These are phyloP conservation scores for Pseudocercospora macadamiae DNA, from an alignment of 2,329 filamentous ascomycete species.

Conservation along the genomic window DNA sequence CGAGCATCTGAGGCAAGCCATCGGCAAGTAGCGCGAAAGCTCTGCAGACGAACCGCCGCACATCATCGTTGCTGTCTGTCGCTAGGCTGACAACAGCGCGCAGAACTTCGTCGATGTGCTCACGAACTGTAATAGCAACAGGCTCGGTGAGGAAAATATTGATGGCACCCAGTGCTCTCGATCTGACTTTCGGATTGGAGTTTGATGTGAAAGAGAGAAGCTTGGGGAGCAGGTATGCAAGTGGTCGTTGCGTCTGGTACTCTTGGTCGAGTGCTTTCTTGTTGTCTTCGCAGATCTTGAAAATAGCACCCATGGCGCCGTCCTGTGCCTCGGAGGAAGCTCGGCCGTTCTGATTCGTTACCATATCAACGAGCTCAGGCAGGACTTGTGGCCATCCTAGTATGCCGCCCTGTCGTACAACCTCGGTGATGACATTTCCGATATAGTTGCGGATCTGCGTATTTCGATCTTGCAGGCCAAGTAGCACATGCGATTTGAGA, in stretches of 20 bases:
- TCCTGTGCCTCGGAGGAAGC: constrained; percentile 76
- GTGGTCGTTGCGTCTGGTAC: constrained; percentile 83
- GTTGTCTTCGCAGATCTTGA: constrained; percentile 98
- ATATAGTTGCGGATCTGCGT: constrained; percentile 83
- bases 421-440: constrained; percentile 91
- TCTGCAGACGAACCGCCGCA: constrained; percentile 89
- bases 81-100: constrained; percentile 81
- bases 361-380: constrained; percentile 76
- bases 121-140: constrained; percentile 68
- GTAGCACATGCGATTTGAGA: constrained; percentile 76
- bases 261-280: constrained; percentile 82
- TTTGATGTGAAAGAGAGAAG: constrained; percentile 84
- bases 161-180: constrained; percentile 78
- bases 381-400: constrained; percentile 90
- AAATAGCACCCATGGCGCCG: constrained; percentile 87
- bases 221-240: constrained; percentile 87
- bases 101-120: constrained; percentile 78
- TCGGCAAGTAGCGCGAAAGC: constrained; percentile 92
- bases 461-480: constrained; percentile 79
- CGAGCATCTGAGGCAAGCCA: constrained; percentile 83
- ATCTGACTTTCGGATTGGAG: constrained; percentile 74
- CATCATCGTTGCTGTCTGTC: constrained; percentile 74
- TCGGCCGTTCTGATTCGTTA: constrained; percentile 72
- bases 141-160: constrained; percentile 91
- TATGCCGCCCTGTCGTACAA: constrained; percentile 81